These are phyloP conservation scores for Phanerochaete sordida DNA, from an alignment of 768 basidiomycete genomes.

Conservation along the genomic window DNA sequence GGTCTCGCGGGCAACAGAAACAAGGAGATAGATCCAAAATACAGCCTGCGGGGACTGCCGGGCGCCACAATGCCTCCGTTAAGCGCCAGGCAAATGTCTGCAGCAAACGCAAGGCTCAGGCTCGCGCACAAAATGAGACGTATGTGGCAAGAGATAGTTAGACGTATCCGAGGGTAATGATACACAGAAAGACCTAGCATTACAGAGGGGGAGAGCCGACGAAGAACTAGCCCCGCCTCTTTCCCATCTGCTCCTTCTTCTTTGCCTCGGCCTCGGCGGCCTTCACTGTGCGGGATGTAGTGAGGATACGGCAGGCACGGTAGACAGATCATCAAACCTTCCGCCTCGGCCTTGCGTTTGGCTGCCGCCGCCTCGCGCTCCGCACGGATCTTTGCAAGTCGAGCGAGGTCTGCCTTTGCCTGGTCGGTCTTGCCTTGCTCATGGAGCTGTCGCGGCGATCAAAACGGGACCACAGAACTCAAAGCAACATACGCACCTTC, in stretches of 20 bases:
- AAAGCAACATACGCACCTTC: slow-evolving; percentile 56
- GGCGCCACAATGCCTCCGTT: slow-evolving; percentile 1
- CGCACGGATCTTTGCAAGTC: slow-evolving; percentile 80
- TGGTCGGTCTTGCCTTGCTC: slow-evolving; percentile 83
- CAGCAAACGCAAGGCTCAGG: neutral
- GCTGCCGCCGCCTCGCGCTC: slow-evolving; percentile 88
- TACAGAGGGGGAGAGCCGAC: neutral
- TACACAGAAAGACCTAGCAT: neutral
- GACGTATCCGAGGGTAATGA: neutral
- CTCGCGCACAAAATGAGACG: neutral
- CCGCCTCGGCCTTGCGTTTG: slow-evolving; percentile 84
- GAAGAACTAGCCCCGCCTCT: slow-evolving; percentile 3
- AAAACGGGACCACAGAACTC: too few species aligned
- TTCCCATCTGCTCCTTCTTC: slow-evolving; percentile 31
- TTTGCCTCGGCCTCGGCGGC: slow-evolving; percentile 22
- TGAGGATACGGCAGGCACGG: neutral
- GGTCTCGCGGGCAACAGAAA: too few species aligned
- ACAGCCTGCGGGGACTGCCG: neutral
- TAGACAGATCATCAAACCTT: slow-evolving; percentile 48
- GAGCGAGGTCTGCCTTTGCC: slow-evolving; percentile 83
- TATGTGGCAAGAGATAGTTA: neutral
- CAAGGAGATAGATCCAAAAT: neutral
- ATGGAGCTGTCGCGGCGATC: slow-evolving; percentile 73
- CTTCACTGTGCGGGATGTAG: slow-evolving; percentile 22
- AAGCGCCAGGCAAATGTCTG: neutral